A percentile compares a stretch with the other conserved stretches of the same genome.
Conservation (phyloP, 1,284 basidiomycete species). For the Boletus nobilissimus region DNA sequence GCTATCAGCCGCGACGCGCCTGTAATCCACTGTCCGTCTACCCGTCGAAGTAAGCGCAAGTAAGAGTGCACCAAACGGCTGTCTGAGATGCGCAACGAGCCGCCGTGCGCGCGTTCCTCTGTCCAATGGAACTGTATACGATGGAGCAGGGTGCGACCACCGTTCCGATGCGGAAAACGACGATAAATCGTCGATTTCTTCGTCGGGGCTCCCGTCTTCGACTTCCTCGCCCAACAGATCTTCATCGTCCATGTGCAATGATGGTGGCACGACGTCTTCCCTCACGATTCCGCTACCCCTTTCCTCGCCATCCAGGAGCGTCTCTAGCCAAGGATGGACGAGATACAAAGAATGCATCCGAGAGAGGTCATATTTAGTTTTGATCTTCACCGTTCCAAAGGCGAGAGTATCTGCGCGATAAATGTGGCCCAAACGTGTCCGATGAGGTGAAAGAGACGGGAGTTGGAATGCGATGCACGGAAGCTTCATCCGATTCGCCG, state of each 20-base stretch:
- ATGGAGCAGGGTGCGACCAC: neutral
- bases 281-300: too few relatives aligned
- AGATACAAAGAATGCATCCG: neutral
- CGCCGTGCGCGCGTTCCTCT: neutral
- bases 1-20: neutral
- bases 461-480: conserved; percentile 5
- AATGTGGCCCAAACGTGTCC: neutral
- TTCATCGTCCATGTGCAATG: neutral
- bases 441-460: neutral
- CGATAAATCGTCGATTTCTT: neutral
- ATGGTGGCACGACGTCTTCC: neutral
- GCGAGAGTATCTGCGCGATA: neutral
- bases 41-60: neutral
- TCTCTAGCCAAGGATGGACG: conserved; percentile 10
- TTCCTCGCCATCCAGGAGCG: neutral
- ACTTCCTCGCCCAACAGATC: too few relatives aligned
- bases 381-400: neutral
- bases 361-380: neutral
- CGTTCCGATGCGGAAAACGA: neutral
- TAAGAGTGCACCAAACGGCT: conserved; percentile 4
- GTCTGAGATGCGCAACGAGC: neutral
- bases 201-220: neutral
- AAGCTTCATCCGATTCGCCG: conserved; percentile 3
- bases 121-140: neutral
- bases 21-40: neutral